Evolutionary conservation across 495 filamentous ascomycete genomes (phyloP).

Genomic region (Xylaria intraflava): DNA sequence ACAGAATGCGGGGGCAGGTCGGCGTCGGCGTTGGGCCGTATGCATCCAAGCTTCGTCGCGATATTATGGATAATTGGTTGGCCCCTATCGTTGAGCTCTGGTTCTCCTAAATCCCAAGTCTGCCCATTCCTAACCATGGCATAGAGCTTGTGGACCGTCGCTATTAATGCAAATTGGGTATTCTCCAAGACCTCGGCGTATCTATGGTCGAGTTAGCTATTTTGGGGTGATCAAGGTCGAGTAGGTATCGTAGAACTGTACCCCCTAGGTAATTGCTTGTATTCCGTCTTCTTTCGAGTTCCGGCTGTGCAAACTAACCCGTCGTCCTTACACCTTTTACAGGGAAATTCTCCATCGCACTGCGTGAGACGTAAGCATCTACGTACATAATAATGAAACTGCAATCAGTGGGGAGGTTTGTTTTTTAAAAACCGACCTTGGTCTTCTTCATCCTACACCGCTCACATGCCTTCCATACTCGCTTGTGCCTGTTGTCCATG

Average conservation of each 20-base stretch:
- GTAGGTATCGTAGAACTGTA: conserved; percentile 23
- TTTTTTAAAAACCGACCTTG: conserved; percentile 51
- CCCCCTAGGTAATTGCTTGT: conserved; percentile 51
- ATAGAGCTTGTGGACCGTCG: conserved; percentile 53
- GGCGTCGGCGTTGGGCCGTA: conserved; percentile 47
- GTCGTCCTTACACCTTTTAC: conserved; percentile 60
- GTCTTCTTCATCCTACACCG: conserved; percentile 67
- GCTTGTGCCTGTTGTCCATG: conserved; percentile 50
- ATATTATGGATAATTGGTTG: conserved; percentile 53
- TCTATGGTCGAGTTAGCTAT: conserved; percentile 29
- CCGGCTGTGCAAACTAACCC: conserved; percentile 52
- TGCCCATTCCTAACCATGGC: conserved; percentile 50
- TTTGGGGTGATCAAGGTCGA: background rate
- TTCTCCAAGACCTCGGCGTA: conserved; percentile 55
- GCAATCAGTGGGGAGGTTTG: background rate
- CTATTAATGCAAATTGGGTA: conserved; percentile 50
- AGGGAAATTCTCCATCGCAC: conserved; percentile 63
- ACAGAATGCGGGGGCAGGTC: conserved; percentile 47
- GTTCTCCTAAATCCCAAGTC: conserved; percentile 49
- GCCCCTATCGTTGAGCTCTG: conserved; percentile 49
- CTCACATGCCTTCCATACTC: conserved; percentile 67
- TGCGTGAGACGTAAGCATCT: conserved; percentile 23
- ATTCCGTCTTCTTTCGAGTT: conserved; percentile 52
- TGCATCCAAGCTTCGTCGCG: conserved; percentile 50
- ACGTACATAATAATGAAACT: background rate